These are phyloP conservation scores for Penicillium sp. DNA, from an alignment of 2,329 filamentous ascomycete species.

Conservation along the genomic window DNA sequence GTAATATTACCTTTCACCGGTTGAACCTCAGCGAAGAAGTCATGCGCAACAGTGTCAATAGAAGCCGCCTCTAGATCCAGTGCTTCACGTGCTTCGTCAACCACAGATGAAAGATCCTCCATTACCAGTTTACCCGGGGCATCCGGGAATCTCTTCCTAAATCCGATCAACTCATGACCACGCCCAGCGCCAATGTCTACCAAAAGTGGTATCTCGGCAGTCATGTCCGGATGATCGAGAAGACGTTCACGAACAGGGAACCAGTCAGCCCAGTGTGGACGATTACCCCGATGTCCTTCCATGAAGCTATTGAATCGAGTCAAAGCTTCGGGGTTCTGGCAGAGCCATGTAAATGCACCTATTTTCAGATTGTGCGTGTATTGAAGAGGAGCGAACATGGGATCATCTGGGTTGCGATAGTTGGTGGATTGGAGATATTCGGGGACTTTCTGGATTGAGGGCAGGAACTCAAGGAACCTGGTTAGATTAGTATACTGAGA, in stretches of 20 bases:
- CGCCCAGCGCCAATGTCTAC: conserved; percentile 21
- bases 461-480: conserved; percentile 25
- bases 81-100: no score
- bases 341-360: conserved; percentile 16
- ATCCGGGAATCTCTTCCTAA: no score
- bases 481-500: not conserved
- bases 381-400: conserved; percentile 15
- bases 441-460: conserved; percentile 18
- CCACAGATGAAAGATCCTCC: no score
- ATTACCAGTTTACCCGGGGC: no score
- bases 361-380: conserved; percentile 11
- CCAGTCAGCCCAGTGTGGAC: conserved; percentile 26
- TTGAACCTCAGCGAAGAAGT: no score
- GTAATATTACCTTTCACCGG: no score
- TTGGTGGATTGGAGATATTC: conserved; percentile 16
- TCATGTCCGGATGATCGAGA: conserved; percentile 12
- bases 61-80: no score
- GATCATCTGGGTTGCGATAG: conserved; percentile 20
- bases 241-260: conserved; percentile 23
- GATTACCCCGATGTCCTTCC: conserved; percentile 23
- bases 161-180: no score
- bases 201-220: conserved; percentile 19
- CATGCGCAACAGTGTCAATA: no score
- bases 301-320: conserved; percentile 28
- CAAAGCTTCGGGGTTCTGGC: conserved; percentile 20